phyloP scores from a whole-genome alignment of 2,329 filamentous ascomycete genomes.

The Neocatenulostroma microsporum region DNA sequence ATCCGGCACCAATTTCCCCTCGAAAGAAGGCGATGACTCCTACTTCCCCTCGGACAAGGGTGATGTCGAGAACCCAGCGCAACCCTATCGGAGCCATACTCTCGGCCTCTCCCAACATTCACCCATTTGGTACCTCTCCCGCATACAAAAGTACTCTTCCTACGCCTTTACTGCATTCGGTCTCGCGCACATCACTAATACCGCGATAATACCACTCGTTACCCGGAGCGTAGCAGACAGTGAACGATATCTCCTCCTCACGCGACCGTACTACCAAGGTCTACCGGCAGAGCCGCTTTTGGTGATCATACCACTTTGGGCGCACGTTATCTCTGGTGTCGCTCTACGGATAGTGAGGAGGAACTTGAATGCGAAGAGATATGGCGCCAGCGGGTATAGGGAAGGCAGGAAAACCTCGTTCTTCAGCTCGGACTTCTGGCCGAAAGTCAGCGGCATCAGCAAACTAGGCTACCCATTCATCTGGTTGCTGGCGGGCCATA shows the following conservation, averaged over 20 bases:
- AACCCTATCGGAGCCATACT: constrained; percentile 14
- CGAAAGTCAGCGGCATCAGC: constrained; percentile 60
- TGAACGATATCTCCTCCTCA: constrained; percentile 82
- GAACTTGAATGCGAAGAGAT: constrained; percentile 61
- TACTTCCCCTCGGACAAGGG: constrained; percentile 35
- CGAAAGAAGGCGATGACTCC: no score
- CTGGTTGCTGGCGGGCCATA: constrained; percentile 61
- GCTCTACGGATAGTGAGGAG: constrained; percentile 68
- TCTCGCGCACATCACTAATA: constrained; percentile 70
- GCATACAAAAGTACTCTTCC: constrained; percentile 80
- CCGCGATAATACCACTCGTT: constrained; percentile 68
- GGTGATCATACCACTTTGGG: constrained; percentile 63
- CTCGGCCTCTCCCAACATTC: constrained; percentile 58
- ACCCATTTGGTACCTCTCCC: constrained; percentile 66
- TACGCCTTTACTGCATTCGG: constrained; percentile 75
- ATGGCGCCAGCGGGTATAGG: constrained; percentile 65
- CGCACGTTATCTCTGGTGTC: constrained; percentile 71
- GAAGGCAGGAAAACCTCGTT: constrained; percentile 31
- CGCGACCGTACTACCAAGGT: constrained; percentile 86
- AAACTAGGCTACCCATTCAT: constrained; percentile 64
- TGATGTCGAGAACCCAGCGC: constrained; percentile 10
- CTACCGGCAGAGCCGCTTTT: constrained; percentile 70
- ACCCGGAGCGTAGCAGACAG: constrained; percentile 65
- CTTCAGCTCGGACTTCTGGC: constrained; percentile 50
- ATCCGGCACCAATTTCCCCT: constrained; percentile 41